Evolutionary conservation across 2,329 filamentous ascomycete genomes (phyloP), one percentile per base, ranked within the genome.

Genomic region (Celoporthe dispersa): DNA sequence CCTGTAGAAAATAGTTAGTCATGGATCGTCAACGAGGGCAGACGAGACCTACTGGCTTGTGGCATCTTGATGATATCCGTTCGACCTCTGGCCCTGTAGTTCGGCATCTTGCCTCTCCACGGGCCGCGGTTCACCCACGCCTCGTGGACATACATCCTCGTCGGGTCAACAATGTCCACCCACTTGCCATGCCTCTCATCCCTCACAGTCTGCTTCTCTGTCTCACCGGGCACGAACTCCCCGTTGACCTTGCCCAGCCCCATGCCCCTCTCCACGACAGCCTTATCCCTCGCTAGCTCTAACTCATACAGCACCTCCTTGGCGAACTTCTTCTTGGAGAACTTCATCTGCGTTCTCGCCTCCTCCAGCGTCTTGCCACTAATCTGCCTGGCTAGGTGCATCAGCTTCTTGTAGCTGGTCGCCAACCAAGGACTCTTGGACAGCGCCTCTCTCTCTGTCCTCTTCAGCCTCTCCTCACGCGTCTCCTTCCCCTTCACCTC

Each of bases 311-410:
- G 84, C 37, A 98, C 89, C 77, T 97, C 94, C 74, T 88, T 85
- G 8, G 95, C 93, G 73, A 92, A 92, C 84, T 94, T 95, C 88
- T 99, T 99, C 85, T 94, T 93, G 80, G 91, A 95, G 84, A 95
- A 98, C 68, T 91, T 89, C 93, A 99, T 97, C 85, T 99, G 96
- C 68, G 92, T 83, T 74, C 98, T 93, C 19, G 96, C 96, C 48
- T 99, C 94, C 70, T 97, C 94, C 72, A 99, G 85, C n/a, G 91
- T 91, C 87, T 98, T 98, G 74, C 96, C 96, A 2, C 90, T 87
- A 77, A 99, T 96, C 83, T 98, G 96, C 68, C 92, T 89, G 33
- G 95, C 91, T 64, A 99, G 83, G 76, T 92, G 91, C 66, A 91
- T 90, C 68, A 99, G 86, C 84, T 99, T 99, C 89, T 99, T 99